Conservation (phyloP, 352 stramenopile species). For the Blastocystis sp. region DNA sequence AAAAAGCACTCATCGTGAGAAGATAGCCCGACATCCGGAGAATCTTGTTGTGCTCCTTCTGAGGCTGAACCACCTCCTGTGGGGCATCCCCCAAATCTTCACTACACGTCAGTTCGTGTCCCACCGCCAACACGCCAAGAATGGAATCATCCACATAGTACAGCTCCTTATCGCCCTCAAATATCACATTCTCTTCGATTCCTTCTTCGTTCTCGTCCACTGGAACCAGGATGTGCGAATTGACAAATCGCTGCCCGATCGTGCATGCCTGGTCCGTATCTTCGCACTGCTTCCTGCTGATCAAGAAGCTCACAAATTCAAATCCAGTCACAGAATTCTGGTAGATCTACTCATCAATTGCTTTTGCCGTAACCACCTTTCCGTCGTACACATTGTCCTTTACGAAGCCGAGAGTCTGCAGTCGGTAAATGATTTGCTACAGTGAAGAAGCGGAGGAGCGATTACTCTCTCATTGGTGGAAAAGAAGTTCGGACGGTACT, state of each 20-base stretch:
- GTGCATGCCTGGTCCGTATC: not conserved
- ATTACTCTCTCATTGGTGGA: conserved; percentile 12
- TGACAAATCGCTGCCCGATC: conserved; percentile 18
- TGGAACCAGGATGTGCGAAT: not conserved
- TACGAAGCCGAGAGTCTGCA: conserved; percentile 42
- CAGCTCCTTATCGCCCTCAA: conserved; percentile 25
- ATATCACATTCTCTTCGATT: not conserved
- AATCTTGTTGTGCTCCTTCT: conserved; percentile 57
- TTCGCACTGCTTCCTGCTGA: conserved; percentile 22
- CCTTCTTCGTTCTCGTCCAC: not conserved
- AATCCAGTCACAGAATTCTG: conserved; percentile 45
- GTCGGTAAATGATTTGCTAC: conserved; percentile 36
- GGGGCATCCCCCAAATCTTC: not conserved
- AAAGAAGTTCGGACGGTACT: not conserved
- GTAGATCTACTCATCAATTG: not conserved
- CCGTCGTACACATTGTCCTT: conserved; percentile 39
- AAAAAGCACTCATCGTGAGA: conserved; percentile 6
- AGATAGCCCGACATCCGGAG: conserved; percentile 63
- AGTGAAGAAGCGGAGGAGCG: not conserved
- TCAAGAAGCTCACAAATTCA: conserved; percentile 38
- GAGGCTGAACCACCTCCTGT: not conserved
- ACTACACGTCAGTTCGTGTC: not conserved
- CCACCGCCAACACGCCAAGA: not conserved
- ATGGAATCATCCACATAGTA: conserved; percentile 49
- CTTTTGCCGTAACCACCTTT: not conserved